Percentiles rank a stretch among this genome's conserved stretches.
Evolutionary conservation across 441 rosid genomes (phyloP).

Genomic region (Populus hybrid): DNA sequence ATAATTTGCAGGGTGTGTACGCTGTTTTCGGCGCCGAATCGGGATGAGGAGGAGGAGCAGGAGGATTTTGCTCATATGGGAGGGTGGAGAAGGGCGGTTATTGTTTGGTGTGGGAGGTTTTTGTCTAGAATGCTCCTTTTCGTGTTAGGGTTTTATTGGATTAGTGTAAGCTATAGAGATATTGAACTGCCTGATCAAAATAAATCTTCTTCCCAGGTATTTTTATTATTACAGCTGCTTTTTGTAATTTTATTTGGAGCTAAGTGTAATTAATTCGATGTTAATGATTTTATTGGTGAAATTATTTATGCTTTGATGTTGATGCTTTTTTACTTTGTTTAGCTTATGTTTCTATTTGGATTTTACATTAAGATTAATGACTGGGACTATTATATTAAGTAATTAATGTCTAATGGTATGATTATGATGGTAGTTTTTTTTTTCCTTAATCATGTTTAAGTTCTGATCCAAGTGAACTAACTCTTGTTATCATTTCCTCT

Average conservation of each 20-base stretch:
- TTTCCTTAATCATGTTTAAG: background rate
- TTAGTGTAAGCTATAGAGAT: conserved; percentile 45
- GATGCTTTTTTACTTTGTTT: background rate
- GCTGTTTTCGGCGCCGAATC: conserved; percentile 62
- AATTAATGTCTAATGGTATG: background rate
- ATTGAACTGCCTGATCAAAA: conserved; percentile 7
- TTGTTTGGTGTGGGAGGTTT: conserved; percentile 62
- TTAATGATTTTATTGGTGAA: background rate
- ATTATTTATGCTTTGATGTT: background rate
- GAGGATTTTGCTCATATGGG: conserved; percentile 93
- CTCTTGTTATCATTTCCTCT: background rate
- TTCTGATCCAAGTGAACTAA: background rate
- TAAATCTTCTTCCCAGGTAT: conserved; percentile 34
- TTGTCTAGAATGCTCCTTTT: conserved; percentile 65
- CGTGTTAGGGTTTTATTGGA: conserved; percentile 90
- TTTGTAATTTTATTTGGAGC: background rate
- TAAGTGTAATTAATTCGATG: background rate
- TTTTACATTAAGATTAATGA: background rate
- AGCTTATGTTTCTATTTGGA: background rate
- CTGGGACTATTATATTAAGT: background rate
- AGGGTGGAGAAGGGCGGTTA: conserved; percentile 85
- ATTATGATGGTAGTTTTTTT: background rate
- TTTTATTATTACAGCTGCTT: background rate
- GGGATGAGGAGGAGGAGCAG: conserved; percentile 65
- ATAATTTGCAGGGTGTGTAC: conserved; percentile 78